Conservation (phyloP, 73 alveolate genomes). For the Paramecium octaurelia region DNA sequence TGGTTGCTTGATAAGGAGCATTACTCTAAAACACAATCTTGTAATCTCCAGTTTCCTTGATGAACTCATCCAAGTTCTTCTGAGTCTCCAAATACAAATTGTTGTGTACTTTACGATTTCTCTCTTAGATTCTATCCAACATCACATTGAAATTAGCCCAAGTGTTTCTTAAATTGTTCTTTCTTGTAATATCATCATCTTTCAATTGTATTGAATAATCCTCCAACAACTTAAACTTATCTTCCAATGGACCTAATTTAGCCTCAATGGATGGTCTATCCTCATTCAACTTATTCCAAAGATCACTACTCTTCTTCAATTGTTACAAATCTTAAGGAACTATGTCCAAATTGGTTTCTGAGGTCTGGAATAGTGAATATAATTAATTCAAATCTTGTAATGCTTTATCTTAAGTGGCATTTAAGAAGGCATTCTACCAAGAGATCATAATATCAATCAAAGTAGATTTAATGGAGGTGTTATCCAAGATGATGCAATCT, state of each 20-base stretch:
- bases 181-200: conserved; percentile 60
- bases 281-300: conserved; percentile 71
- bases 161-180: conserved; percentile 59
- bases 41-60: conserved; percentile 81
- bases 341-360: conserved; percentile 46
- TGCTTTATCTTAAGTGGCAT: conserved; percentile 57
- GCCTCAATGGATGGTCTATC: conserved; percentile 75
- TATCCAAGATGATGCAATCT: conserved; percentile 61
- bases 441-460: conserved; percentile 45
- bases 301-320: conserved; percentile 75
- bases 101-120: conserved; percentile 75
- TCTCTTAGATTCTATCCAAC: conserved; percentile 70
- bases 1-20: conserved; percentile 84
- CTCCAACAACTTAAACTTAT: conserved; percentile 74
- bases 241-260: conserved; percentile 78
- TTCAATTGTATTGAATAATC: conserved; percentile 41
- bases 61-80: conserved; percentile 80
- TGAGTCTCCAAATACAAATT: conserved; percentile 78
- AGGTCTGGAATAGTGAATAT: conserved; percentile 9
- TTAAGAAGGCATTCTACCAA: conserved; percentile 60
- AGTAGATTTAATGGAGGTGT: conserved; percentile 52
- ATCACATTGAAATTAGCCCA: conserved; percentile 81
- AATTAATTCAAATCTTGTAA: conserved; percentile 48
- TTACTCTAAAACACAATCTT: conserved; percentile 70
- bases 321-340: conserved; percentile 48